A percentile compares a stretch with the other conserved stretches of the same genome.
Conservation (phyloP, 2,329 filamentous ascomycete species). For the Penicillium verrucosum region DNA sequence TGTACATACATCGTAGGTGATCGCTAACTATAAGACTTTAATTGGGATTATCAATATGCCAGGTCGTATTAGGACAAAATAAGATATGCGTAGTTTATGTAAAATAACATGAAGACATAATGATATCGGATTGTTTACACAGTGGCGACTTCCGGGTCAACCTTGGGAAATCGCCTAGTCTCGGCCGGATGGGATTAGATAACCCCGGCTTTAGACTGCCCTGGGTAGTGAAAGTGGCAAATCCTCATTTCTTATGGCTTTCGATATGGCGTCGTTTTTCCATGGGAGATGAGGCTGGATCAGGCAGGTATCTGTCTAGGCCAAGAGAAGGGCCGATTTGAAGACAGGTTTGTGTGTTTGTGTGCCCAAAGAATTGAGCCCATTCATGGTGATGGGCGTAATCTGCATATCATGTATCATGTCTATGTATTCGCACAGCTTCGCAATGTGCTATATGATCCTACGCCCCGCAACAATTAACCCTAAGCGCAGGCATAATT, state of each 20-base stretch:
- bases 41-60: neutral
- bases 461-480: neutral
- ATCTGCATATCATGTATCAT: neutral
- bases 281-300: neutral
- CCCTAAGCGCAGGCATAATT: neutral
- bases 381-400: too few relatives aligned
- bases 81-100: neutral
- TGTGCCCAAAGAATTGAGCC: neutral
- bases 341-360: neutral
- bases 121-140: neutral
- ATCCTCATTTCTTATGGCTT: neutral
- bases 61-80: neutral
- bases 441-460: neutral
- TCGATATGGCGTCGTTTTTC: neutral
- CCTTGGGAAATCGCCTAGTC: conserved; percentile 1
- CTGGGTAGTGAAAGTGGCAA: neutral
- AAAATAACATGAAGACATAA: neutral
- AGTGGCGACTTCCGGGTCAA: conserved; percentile 3
- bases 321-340: neutral
- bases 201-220: neutral
- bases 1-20: neutral
- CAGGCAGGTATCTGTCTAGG: neutral
- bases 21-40: neutral
- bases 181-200: conserved; percentile 9
- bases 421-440: neutral